phyloP scores from a whole-genome alignment of 116 monocot genomes.

The Papilionanthe hybrid region DNA sequence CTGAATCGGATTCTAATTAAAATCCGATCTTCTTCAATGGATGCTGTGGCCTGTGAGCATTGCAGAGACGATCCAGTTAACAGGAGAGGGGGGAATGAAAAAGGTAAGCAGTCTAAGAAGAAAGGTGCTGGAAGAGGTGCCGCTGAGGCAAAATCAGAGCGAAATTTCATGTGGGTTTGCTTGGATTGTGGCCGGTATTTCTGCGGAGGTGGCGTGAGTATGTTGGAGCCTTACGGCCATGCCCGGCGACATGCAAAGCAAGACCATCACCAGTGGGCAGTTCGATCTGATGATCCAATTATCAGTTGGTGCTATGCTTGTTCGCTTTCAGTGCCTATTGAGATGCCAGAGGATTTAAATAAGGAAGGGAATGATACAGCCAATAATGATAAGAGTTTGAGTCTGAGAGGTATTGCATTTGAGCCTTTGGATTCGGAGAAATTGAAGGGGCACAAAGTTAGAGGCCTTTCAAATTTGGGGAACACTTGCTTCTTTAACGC shows the following conservation, averaged over 20 bases:
- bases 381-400: slow-evolving; percentile 13
- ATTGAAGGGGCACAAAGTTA: slow-evolving; percentile 39
- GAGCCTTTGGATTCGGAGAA: slow-evolving; percentile 4
- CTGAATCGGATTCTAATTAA: slow-evolving; percentile 27
- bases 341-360: slow-evolving; percentile 26
- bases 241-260: slow-evolving; percentile 69
- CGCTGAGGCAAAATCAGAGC: slow-evolving; percentile 16
- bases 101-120: slow-evolving; percentile 43
- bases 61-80: slow-evolving; percentile 44
- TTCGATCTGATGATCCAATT: slow-evolving; percentile 28
- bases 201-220: slow-evolving; percentile 54
- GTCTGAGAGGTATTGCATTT: neutral
- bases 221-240: slow-evolving; percentile 62
- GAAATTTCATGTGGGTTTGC: slow-evolving; percentile 54
- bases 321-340: slow-evolving; percentile 32
- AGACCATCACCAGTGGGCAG: slow-evolving; percentile 47
- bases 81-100: slow-evolving; percentile 35
- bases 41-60: slow-evolving; percentile 45
- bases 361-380: neutral
- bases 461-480: slow-evolving; percentile 79
- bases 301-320: slow-evolving; percentile 68
- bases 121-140: slow-evolving; percentile 25
- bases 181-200: slow-evolving; percentile 59
- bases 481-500: slow-evolving; percentile 96
- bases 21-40: slow-evolving; percentile 18